A percentile compares a stretch with the other conserved stretches of the same genome.
Evolutionary conservation across 2,329 filamentous ascomycete species (phyloP).

Genomic region (Septoria linicola): DNA sequence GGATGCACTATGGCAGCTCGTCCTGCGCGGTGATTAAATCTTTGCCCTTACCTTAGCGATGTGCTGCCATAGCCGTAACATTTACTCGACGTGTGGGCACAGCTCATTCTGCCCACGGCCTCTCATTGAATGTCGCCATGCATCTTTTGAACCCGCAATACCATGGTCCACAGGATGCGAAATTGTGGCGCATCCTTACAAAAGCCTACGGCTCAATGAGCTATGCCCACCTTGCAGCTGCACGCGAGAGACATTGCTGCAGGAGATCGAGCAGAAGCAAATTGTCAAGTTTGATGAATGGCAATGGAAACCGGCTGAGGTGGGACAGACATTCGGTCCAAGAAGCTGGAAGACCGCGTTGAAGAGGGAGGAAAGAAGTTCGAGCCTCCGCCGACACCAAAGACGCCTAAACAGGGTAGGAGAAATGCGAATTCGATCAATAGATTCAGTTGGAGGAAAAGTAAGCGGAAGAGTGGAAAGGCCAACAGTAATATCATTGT

Average conservation of each 20-base stretch:
- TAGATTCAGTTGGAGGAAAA: conserved; percentile 30
- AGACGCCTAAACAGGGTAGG: conserved; percentile 5
- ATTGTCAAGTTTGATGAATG: conserved; percentile 41
- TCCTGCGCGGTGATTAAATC: no score
- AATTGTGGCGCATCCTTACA: conserved; percentile 39
- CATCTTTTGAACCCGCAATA: conserved; percentile 28
- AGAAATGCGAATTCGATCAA: conserved; percentile 15
- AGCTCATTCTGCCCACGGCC: conserved; percentile 38
- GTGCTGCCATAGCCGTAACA: conserved; percentile 46
- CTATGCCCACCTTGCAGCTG: conserved; percentile 38
- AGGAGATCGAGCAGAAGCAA: conserved; percentile 30
- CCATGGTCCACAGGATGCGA: conserved; percentile 32
- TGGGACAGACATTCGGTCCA: conserved; percentile 33
- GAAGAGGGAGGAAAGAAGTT: conserved; percentile 23
- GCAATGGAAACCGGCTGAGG: conserved; percentile 40
- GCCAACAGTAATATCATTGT: conserved; percentile 2
- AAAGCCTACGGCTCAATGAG: conserved; percentile 36
- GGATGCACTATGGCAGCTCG: no score
- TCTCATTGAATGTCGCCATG: conserved; percentile 38
- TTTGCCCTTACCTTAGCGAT: no score
- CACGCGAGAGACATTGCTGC: conserved; percentile 32
- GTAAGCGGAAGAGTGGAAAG: conserved; percentile 21
- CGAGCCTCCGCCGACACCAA: conserved; percentile 9
- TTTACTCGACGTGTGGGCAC: conserved; percentile 47
- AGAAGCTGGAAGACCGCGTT: conserved; percentile 30